Base-by-base conservation (phyloP, 1,139 yeast species). In the Suhomyces guaymorum region DNA sequence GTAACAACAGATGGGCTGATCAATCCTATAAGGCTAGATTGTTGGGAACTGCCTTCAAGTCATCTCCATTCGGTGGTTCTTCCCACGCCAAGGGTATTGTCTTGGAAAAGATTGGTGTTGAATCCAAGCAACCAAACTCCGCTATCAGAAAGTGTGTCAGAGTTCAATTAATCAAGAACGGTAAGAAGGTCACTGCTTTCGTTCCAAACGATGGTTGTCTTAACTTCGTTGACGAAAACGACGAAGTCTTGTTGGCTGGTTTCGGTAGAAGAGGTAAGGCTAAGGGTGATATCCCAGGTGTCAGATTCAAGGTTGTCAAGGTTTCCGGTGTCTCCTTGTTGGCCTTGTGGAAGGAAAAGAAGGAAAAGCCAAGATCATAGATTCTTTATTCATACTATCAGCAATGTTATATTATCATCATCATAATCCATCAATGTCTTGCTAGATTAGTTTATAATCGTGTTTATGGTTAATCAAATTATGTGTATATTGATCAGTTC, bases 251-350 rank as follows among this genome's bases (percentile, higher is more conserved):
- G 67, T 80, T 92, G 63, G 97, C 99, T 64, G 99, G 99, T 82
- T 94, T 94, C 88, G 99, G 99, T 87, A 89, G 98, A 81, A 92
- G 96, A 85, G 99, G 99, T 82, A 92, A 92, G 85, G 98, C 99
- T 73, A 94, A 94, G 96, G 98, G 99, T 84, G 98, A 92, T 89
- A 90, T 92, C 70, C 98, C 98, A 76, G 98, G 98, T 87, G 98
- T 92, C 71, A 90, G 98, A 85, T 92, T 92, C 88, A 92, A 92
- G 88, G 97, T 92, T 72, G 98, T 94, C 73, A 94, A 94, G 83
- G 99, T 94, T 62, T 88, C 98, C 61, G 98, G 98, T 86, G 98
- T 94, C 68, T 92, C 98, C 63, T 84, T 94, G 75, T 82, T 90
- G 72, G 98, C 99, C 70, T 84, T 94, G 75, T 94, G 97, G 97